A percentile compares a stretch with the other conserved stretches of the same genome.
Evolutionary conservation across 2,329 filamentous ascomycete genomes (phyloP).

Genomic region (Biscogniauxia mediterranea): DNA sequence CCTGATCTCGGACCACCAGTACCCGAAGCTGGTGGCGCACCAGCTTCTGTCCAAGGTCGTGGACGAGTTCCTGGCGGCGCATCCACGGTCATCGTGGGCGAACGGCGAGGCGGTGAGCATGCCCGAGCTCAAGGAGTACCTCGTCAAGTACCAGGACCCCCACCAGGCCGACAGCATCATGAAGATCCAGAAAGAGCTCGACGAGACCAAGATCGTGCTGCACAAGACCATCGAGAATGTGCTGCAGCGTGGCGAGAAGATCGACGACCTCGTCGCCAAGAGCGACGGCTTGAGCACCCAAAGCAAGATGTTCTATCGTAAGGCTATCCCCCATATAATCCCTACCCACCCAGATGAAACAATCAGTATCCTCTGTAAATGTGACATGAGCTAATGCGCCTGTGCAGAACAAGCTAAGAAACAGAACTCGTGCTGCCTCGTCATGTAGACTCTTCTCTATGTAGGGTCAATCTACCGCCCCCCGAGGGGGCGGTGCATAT

Average conservation of each 20-base stretch:
- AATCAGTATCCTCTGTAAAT: no score
- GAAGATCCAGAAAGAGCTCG: slow-evolving; percentile 94
- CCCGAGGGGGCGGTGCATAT: no score
- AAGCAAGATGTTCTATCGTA: slow-evolving; percentile 98
- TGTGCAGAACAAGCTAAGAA: slow-evolving; percentile 66
- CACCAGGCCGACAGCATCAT: slow-evolving; percentile 86
- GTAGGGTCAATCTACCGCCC: background rate
- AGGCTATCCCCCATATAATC: slow-evolving; percentile 27
- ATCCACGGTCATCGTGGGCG: slow-evolving; percentile 69
- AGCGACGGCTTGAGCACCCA: slow-evolving; percentile 85
- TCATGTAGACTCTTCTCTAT: slow-evolving; percentile 54
- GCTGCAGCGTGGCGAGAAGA: slow-evolving; percentile 91
- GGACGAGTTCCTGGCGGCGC: slow-evolving; percentile 79
- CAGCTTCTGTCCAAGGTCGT: slow-evolving; percentile 82
- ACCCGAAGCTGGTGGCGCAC: slow-evolving; percentile 77
- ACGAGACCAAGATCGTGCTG: slow-evolving; percentile 95
- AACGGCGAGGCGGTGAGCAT: slow-evolving; percentile 57
- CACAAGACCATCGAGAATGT: slow-evolving; percentile 94
- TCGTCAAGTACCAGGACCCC: slow-evolving; percentile 76
- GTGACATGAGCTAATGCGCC: no score
- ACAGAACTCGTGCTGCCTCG: slow-evolving; percentile 72
- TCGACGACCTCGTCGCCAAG: slow-evolving; percentile 90
- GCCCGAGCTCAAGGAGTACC: slow-evolving; percentile 76
- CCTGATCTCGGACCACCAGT: slow-evolving; percentile 74
- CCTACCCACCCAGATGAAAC: no score